Conservation (phyloP, 2,329 filamentous ascomycete genomes). For the Achaetomium macrosporum region DNA sequence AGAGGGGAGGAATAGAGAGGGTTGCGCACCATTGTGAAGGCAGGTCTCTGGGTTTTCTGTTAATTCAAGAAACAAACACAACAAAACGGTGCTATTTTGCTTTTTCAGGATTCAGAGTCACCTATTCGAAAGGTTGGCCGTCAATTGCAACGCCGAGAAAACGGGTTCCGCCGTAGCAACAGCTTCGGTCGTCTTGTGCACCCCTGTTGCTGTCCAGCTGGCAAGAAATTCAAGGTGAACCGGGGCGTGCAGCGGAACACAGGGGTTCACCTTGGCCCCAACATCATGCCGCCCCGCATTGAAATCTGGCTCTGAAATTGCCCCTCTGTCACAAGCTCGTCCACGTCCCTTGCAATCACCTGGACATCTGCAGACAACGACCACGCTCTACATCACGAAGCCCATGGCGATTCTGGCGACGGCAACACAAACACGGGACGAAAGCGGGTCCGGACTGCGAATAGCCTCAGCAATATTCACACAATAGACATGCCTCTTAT, state of each 20-base stretch:
- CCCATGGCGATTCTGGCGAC: slow-evolving; percentile 6
- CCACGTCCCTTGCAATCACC: neutral
- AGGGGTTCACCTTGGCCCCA: neutral
- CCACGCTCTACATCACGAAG: slow-evolving; percentile 4
- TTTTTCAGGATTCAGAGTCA: neutral
- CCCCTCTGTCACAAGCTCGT: slow-evolving; percentile 16
- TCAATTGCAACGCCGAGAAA: slow-evolving; percentile 8
- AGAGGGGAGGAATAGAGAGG: neutral
- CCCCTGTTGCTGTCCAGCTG: slow-evolving; percentile 24
- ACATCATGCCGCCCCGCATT: slow-evolving; percentile 3
- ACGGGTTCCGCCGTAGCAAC: neutral
- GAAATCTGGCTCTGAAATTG: slow-evolving; percentile 3
- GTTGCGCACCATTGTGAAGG: slow-evolving; percentile 12
- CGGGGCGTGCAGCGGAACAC: neutral
- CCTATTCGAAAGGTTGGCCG: neutral
- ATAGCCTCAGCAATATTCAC: slow-evolving; percentile 5
- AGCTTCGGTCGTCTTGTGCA: slow-evolving; percentile 9
- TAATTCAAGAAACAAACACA: neutral
- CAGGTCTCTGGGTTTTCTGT: neutral
- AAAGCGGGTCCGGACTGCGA: slow-evolving; percentile 2
- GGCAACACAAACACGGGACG: neutral
- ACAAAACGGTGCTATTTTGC: neutral
- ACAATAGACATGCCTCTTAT: slow-evolving; percentile 7
- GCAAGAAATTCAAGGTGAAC: slow-evolving; percentile 23
- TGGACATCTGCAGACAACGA: neutral